phyloP scores from a whole-genome alignment of 768 basidiomycete genomes.

The Mycena crocata region DNA sequence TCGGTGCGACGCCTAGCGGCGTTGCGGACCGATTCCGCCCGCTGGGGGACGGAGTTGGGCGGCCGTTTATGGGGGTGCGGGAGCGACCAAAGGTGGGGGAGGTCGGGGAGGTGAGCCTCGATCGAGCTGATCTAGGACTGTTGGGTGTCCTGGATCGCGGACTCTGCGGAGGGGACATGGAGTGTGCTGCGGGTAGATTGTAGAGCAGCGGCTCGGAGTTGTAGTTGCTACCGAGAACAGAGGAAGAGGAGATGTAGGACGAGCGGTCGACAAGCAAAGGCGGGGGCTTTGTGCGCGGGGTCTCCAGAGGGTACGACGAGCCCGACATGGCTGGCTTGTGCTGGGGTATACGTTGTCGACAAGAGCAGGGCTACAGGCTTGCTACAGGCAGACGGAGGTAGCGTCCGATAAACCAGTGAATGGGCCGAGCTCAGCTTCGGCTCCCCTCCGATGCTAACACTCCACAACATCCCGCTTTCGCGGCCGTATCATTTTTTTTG shows the following conservation, averaged over 20 bases:
- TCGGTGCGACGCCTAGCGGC: slow-evolving; percentile 71
- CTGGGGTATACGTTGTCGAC: too few relatives aligned
- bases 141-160: slow-evolving; percentile 54
- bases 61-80: slow-evolving; percentile 60
- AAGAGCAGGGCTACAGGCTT: neutral
- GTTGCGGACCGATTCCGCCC: slow-evolving; percentile 75
- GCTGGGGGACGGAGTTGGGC: slow-evolving; percentile 69
- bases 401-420: slow-evolving; percentile 6
- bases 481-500: too few relatives aligned
- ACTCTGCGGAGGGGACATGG: slow-evolving; percentile 69
- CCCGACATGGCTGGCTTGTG: slow-evolving; percentile 74
- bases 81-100: slow-evolving; percentile 69
- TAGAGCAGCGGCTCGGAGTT: slow-evolving; percentile 78
- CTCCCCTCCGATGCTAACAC: neutral
- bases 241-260: slow-evolving; percentile 51
- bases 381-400: slow-evolving; percentile 6
- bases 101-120: slow-evolving; percentile 61
- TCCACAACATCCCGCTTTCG: neutral
- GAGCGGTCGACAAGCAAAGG: slow-evolving; percentile 68
- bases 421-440: neutral
- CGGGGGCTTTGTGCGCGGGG: slow-evolving; percentile 71
- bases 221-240: slow-evolving; percentile 54
- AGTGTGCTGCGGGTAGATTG: slow-evolving; percentile 73
- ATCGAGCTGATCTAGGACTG: slow-evolving; percentile 30
- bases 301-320: slow-evolving; percentile 73